Conservation (phyloP, 768 basidiomycete genomes). For the Phylloporus rhodoxanthus region DNA sequence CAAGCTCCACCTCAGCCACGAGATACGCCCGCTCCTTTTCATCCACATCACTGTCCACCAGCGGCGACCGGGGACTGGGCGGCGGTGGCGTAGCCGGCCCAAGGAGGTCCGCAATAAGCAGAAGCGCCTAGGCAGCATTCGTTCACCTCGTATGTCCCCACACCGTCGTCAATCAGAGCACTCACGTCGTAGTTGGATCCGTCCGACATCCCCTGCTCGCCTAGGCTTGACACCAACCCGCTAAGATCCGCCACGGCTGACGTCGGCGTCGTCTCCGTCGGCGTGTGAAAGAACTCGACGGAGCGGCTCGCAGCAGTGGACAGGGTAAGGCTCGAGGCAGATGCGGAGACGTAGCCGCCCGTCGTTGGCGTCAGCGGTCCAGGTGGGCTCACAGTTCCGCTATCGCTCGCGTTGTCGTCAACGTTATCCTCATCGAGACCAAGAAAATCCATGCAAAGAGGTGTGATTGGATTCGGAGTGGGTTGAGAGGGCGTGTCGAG, state of each 20-base stretch:
- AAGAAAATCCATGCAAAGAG: slow-evolving; percentile 21
- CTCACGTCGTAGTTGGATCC: slow-evolving; percentile 65
- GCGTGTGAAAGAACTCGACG: slow-evolving; percentile 24
- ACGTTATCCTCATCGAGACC: slow-evolving; percentile 17
- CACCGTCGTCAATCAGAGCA: slow-evolving; percentile 23
- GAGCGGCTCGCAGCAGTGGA: slow-evolving; percentile 20
- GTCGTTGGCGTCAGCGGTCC: slow-evolving; percentile 30
- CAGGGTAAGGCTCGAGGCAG: slow-evolving; percentile 26
- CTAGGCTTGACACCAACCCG: slow-evolving; percentile 52
- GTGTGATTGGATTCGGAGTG: slow-evolving; percentile 7
- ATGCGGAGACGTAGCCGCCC: slow-evolving; percentile 16
- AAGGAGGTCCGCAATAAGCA: slow-evolving; percentile 55
- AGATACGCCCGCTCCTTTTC: slow-evolving; percentile 18
- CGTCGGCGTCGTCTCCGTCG: slow-evolving; percentile 27
- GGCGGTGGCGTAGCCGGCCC: slow-evolving; percentile 41
- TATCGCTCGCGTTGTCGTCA: slow-evolving; percentile 23
- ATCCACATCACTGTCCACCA: slow-evolving; percentile 6
- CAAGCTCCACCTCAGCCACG: slow-evolving; percentile 46
- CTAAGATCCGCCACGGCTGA: slow-evolving; percentile 54
- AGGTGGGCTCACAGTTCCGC: slow-evolving; percentile 29
- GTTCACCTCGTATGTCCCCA: slow-evolving; percentile 18
- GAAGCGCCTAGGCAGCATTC: slow-evolving; percentile 43
- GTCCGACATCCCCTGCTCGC: slow-evolving; percentile 38
- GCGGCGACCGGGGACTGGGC: slow-evolving; percentile 1
- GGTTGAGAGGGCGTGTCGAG: slow-evolving; percentile 19